Base-by-base conservation (phyloP, 2,329 filamentous ascomycete genomes). In the Aspergillus sp. region DNA sequence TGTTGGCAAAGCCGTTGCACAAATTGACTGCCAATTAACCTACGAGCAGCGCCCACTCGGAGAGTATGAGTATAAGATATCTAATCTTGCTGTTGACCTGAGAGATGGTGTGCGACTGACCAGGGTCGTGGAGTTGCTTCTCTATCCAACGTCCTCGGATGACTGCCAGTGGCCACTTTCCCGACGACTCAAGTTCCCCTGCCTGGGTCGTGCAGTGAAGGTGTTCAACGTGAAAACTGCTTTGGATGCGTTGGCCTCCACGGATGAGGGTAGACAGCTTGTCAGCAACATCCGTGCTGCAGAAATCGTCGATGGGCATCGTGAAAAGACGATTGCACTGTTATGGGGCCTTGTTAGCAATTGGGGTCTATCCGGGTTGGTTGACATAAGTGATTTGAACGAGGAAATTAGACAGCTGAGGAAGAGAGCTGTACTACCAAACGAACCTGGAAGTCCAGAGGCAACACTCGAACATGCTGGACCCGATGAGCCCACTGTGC, bases 301-400 rank as follows among this genome's bases (percentile, higher is more conserved):
- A 40, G 83, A 88, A 55, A 81, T 88, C 47, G 84, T 88, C 6
- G 80, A 87, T 62, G 86, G 86, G 2, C 84, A 87, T 63, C 80
- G 86, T 8, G 85, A 88, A 65, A 87, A 84, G 70, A 88, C 85
- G 0, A 75, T 88, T 45, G 80, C 79, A 5, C 73, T 88, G 9
- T 75, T 89, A 5, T 87, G 85, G 85, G 76, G 77, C 3, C 73
- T 88, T 21, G 80, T 87, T 39, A 81, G 82, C 41, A 80, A 79
- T 68, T 83, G 81, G 73, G 84, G 84, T 1, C 71, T 87, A 7
- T 70, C 74, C 6, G 74, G 70, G 6, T 74, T 88, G 0, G 75
- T 88, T 2, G 80, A 87, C 62, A 84, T 81, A 78, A 68, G 75
- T 6, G 82, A 83, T 53, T 65, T 87, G 9, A 72, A 73, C 24